Evolutionary conservation across 768 basidiomycete species (phyloP).

Genomic region (Mycena capillaripes): DNA sequence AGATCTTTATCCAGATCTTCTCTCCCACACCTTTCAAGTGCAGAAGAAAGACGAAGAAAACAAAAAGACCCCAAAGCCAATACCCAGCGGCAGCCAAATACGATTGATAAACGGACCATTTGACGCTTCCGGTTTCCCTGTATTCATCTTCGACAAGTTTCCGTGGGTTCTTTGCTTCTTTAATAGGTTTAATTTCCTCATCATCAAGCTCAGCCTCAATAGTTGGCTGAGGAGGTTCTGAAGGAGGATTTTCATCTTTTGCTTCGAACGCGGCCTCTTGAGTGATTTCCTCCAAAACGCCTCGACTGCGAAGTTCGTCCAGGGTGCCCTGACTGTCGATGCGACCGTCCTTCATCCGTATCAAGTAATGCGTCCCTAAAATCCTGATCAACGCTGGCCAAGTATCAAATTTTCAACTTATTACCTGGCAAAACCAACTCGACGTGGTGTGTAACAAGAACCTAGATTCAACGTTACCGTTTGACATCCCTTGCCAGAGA

Average conservation of each 20-base stretch:
- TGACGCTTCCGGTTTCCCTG: slow-evolving; percentile 84
- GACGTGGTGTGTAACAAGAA: slow-evolving; percentile 84
- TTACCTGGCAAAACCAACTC: slow-evolving; percentile 82
- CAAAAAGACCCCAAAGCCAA: slow-evolving; percentile 72
- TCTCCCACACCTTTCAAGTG: slow-evolving; percentile 68
- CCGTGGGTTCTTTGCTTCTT: slow-evolving; percentile 69
- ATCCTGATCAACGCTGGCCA: background rate
- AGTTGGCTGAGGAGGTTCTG: slow-evolving; percentile 44
- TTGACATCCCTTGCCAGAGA: slow-evolving; percentile 66
- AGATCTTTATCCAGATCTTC: slow-evolving; percentile 57
- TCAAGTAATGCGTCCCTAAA: slow-evolving; percentile 67
- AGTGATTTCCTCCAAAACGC: slow-evolving; percentile 75
- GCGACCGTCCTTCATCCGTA: slow-evolving; percentile 86
- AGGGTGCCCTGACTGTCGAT: slow-evolving; percentile 82
- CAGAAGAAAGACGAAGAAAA: slow-evolving; percentile 57
- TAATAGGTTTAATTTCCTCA: background rate
- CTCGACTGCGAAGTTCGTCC: slow-evolving; percentile 70
- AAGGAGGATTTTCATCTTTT: slow-evolving; percentile 59
- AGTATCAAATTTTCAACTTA: background rate
- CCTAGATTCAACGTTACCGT: background rate
- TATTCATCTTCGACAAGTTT: slow-evolving; percentile 89
- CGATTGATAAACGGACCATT: slow-evolving; percentile 77
- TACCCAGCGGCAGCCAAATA: slow-evolving; percentile 85
- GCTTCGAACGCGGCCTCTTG: slow-evolving; percentile 65
- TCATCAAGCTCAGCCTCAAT: slow-evolving; percentile 30